Evolutionary conservation across 805 yeast species (phyloP).

Genomic region (Sugiyamaella floridensis): DNA sequence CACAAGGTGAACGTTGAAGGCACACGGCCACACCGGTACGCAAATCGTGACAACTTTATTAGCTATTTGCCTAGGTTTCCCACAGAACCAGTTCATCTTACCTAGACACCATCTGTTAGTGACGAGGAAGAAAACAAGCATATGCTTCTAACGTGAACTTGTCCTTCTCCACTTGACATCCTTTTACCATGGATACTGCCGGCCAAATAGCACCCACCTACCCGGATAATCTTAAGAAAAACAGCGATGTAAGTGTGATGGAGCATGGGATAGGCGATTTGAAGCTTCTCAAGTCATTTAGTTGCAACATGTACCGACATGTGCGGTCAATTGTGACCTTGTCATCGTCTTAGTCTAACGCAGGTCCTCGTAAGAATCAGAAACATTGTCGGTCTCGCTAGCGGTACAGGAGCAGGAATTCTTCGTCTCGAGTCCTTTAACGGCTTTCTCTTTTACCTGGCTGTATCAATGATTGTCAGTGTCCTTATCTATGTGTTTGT

Average conservation of each 20-base stretch:
- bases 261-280: not conserved
- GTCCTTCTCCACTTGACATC: not conserved
- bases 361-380: constrained; percentile 26
- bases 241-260: not conserved
- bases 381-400: constrained; percentile 43
- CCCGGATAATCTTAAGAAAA: not conserved
- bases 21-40: constrained; percentile 93
- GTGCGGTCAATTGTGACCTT: not conserved
- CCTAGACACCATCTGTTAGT: constrained; percentile 15
- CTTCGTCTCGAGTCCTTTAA: constrained; percentile 42
- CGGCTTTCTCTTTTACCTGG: constrained; percentile 43
- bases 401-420: constrained; percentile 52
- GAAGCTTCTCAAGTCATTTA: no score
- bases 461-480: constrained; percentile 32
- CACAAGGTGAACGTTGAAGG: constrained; percentile 94
- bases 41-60: constrained; percentile 79
- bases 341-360: not conserved
- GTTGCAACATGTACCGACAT: no score
- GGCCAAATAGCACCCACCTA: not conserved
- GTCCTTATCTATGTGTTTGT: constrained; percentile 30
- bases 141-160: not conserved
- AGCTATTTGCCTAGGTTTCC: not conserved
- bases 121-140: not conserved
- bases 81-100: not conserved
- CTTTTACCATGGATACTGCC: not conserved